Conservation (phyloP, 2,329 filamentous ascomycete species). For the Cadophora gregata region DNA sequence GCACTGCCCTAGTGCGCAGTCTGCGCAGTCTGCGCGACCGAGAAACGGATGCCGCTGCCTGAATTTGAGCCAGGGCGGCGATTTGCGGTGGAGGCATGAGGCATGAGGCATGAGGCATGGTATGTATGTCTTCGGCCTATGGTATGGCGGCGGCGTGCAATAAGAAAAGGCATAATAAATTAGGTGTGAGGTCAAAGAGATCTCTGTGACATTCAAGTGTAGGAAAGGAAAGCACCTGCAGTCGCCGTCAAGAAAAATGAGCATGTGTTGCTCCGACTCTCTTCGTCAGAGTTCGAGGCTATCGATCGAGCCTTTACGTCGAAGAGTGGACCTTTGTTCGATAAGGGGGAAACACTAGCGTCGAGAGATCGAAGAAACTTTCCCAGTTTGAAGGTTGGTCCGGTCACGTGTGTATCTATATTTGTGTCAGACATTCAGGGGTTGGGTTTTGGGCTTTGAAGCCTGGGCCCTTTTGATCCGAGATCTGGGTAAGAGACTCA, state of each 20-base stretch:
- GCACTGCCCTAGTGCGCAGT: background rate
- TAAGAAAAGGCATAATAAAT: background rate
- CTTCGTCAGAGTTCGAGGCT: background rate
- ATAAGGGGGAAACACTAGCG: constrained; percentile 13
- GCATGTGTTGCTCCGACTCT: background rate
- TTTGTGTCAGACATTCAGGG: background rate
- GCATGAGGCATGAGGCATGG: too few relatives aligned
- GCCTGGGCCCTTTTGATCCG: background rate
- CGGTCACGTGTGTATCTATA: constrained; percentile 1
- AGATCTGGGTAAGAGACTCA: background rate
- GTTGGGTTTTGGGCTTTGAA: background rate
- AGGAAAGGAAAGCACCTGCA: too few relatives aligned
- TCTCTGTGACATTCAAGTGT: background rate
- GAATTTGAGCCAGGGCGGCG: constrained; percentile 15
- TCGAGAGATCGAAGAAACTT: background rate
- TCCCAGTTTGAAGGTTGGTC: too few relatives aligned
- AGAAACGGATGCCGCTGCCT: constrained; percentile 19
- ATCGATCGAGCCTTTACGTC: background rate
- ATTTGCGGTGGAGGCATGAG: background rate
- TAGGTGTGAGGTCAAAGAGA: background rate
- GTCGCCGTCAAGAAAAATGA: background rate
- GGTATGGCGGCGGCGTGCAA: background rate
- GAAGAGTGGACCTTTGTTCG: constrained; percentile 9
- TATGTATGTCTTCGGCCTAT: background rate
- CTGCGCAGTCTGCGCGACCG: constrained; percentile 9